Percentiles rank a stretch among this genome's conserved stretches.
These are phyloP conservation scores for Mangifera indica DNA, from an alignment of 345 rosid genomes.

Conservation along the genomic window DNA sequence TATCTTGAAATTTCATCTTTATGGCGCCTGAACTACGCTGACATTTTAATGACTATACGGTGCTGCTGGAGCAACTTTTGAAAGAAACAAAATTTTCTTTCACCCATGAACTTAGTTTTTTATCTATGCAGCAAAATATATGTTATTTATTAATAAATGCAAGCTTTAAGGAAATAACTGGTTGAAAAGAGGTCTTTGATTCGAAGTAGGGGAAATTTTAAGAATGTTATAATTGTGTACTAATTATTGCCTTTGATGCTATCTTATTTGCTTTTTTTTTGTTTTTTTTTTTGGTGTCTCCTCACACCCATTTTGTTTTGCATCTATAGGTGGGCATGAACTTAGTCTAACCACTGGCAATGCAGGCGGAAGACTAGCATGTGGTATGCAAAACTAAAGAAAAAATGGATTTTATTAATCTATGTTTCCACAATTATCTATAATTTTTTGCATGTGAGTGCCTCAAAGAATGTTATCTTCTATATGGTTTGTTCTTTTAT, in stretches of 20 bases:
- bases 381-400: conserved; percentile 56
- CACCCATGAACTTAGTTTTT: not conserved
- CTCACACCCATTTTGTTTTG: conserved; percentile 27
- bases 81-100: not conserved
- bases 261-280: not conserved
- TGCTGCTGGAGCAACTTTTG: not conserved
- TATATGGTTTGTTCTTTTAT: conserved; percentile 6
- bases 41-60: not conserved
- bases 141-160: not conserved
- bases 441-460: not conserved
- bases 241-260: not conserved
- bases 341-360: conserved; percentile 94
- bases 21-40: too few species aligned
- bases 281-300: not conserved
- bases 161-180: not conserved
- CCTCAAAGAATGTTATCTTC: not conserved
- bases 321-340: conserved; percentile 83
- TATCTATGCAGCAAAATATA: not conserved
- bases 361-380: conserved; percentile 98
- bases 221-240: not conserved
- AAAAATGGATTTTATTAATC: not conserved
- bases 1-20: conserved; percentile 4
- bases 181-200: not conserved
- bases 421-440: not conserved
- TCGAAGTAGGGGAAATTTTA: not conserved